These are phyloP conservation scores for Pseudovirgaria hyperparasitica DNA, from an alignment of 2,329 filamentous ascomycete genomes.

Conservation along the genomic window DNA sequence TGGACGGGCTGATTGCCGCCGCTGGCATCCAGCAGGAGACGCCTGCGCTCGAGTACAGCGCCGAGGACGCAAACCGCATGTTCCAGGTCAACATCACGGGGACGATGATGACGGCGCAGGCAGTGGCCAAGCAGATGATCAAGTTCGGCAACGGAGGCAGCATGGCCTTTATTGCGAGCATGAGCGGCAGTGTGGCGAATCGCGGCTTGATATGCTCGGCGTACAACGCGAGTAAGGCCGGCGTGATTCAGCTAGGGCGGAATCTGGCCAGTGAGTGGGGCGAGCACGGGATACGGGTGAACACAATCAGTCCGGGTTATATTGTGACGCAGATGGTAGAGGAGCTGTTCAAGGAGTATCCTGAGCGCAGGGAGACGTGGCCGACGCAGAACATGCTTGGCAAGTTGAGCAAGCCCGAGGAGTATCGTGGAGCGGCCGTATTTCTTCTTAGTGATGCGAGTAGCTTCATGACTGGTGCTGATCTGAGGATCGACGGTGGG, in stretches of 20 bases:
- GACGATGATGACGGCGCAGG: slow-evolving; percentile 50
- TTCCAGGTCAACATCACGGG: slow-evolving; percentile 50
- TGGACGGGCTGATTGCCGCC: slow-evolving; percentile 69
- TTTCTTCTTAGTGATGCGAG: slow-evolving; percentile 28
- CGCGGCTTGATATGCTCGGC: slow-evolving; percentile 52
- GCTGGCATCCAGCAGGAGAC: slow-evolving; percentile 75
- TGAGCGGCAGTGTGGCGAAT: slow-evolving; percentile 50
- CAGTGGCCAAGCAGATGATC: slow-evolving; percentile 52
- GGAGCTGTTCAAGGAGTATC: slow-evolving; percentile 61
- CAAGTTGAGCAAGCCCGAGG: slow-evolving; percentile 19
- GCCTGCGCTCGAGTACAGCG: slow-evolving; percentile 63
- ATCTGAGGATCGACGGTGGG: slow-evolving; percentile 26
- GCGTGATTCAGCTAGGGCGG: slow-evolving; percentile 56
- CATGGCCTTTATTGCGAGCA: slow-evolving; percentile 50
- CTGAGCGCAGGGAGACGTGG: slow-evolving; percentile 56
- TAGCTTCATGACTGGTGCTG: slow-evolving; percentile 27
- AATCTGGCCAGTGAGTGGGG: slow-evolving; percentile 67
- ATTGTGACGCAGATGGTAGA: slow-evolving; percentile 77
- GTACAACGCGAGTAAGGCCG: slow-evolving; percentile 68
- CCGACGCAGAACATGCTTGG: slow-evolving; percentile 74
- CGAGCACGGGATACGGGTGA: slow-evolving; percentile 59
- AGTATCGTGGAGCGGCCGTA: slow-evolving; percentile 25
- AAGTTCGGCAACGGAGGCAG: slow-evolving; percentile 45
- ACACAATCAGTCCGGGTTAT: slow-evolving; percentile 70
- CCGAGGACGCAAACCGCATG: slow-evolving; percentile 49